Conservation (phyloP, 202 grass and related monocot species). For the Alloteropsis angusta region DNA sequence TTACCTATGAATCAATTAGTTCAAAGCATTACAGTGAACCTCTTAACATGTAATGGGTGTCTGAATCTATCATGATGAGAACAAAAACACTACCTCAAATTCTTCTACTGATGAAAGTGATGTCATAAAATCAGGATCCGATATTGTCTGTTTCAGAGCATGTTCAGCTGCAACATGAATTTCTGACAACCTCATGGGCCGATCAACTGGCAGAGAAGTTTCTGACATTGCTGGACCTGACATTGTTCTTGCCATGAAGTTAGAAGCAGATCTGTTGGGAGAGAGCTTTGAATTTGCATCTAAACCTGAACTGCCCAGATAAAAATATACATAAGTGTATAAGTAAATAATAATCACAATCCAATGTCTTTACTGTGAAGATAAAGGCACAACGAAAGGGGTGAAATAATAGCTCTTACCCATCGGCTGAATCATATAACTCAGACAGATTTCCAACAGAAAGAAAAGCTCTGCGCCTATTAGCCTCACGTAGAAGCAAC, state of each 20-base stretch:
- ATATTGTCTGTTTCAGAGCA: constrained; percentile 71
- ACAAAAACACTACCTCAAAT: constrained; percentile 65
- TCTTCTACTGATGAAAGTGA: constrained; percentile 78
- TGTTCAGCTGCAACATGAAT: constrained; percentile 97
- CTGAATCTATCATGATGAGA: constrained; percentile 1
- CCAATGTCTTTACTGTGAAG: not conserved
- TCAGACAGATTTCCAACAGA: constrained; percentile 89
- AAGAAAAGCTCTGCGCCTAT: constrained; percentile 94
- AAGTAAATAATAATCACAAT: constrained; percentile 27
- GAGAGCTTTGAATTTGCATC: constrained; percentile 60
- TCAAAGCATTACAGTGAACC: not conserved
- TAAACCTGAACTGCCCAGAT: constrained; percentile 76
- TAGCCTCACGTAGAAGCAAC: constrained; percentile 89
- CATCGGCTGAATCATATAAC: constrained; percentile 67
- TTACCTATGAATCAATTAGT: constrained; percentile 7
- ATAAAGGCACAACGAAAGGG: constrained; percentile 5
- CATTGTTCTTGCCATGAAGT: constrained; percentile 60
- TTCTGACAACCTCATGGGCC: constrained; percentile 95
- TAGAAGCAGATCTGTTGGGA: constrained; percentile 46
- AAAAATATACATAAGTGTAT: constrained; percentile 31
- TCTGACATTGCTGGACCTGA: constrained; percentile 73
- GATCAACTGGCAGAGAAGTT: constrained; percentile 55
- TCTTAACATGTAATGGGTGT: not conserved
- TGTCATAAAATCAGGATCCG: constrained; percentile 81
- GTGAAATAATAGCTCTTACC: constrained; percentile 37